A percentile compares a stretch with the other conserved stretches of the same genome.
Conservation (phyloP, 768 basidiomycete genomes). For the Stropharia rugosoannulata region DNA sequence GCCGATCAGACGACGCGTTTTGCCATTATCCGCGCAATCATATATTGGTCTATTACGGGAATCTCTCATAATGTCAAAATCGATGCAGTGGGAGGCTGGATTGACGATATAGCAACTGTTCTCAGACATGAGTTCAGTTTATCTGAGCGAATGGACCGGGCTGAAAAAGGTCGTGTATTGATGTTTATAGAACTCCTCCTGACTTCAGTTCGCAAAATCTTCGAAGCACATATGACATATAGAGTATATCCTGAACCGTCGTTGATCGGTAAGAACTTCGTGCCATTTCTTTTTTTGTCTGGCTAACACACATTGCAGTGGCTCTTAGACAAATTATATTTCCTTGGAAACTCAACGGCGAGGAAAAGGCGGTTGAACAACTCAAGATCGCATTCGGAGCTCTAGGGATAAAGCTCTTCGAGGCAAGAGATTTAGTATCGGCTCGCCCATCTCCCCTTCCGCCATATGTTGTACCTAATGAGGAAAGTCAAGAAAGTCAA, state of each 20-base stretch:
- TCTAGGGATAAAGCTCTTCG: constrained; percentile 56
- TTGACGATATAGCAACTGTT: constrained; percentile 53
- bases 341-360: constrained; percentile 6
- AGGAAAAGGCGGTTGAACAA: neutral
- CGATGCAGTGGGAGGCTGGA: constrained; percentile 58
- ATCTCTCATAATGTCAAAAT: constrained; percentile 52
- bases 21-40: constrained; percentile 75
- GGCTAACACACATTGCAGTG: neutral
- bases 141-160: neutral
- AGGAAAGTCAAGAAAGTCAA: constrained; percentile 70
- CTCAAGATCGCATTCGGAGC: constrained; percentile 6
- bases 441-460: constrained; percentile 40
- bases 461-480: constrained; percentile 18
- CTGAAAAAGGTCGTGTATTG: neutral
- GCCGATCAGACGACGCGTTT: constrained; percentile 63
- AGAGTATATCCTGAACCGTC: constrained; percentile 15
- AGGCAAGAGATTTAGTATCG: constrained; percentile 48
- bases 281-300: neutral
- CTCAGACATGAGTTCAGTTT: constrained; percentile 54
- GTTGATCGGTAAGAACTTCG: constrained; percentile 15
- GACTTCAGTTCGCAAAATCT: constrained; percentile 52
- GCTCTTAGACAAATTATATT: constrained; percentile 16
- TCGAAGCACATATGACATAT: constrained; percentile 28
- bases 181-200: constrained; percentile 52
- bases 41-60: constrained; percentile 65